A percentile compares a stretch with the other conserved stretches of the same genome.
Conservation (phyloP, 2,329 filamentous ascomycete species). For the Penicillium sp. region DNA sequence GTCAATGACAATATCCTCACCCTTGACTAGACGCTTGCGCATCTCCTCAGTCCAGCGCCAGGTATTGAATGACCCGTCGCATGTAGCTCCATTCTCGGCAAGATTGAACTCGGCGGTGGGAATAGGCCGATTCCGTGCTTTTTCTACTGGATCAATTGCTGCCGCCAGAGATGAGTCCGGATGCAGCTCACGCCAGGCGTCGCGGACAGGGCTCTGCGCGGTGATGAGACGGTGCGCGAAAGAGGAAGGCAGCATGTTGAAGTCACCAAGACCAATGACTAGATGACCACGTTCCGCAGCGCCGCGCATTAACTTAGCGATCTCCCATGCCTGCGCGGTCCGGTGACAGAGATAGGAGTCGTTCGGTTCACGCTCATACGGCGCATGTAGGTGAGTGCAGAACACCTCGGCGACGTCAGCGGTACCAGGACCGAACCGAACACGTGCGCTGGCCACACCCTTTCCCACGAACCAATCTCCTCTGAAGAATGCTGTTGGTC, state of each 20-base stretch:
- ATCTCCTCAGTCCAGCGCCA: slow-evolving; percentile 82
- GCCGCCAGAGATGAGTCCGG: slow-evolving; percentile 80
- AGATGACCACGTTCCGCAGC: slow-evolving; percentile 79
- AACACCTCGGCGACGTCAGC: slow-evolving; percentile 82
- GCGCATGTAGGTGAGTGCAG: slow-evolving; percentile 87
- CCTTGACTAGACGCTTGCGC: slow-evolving; percentile 66
- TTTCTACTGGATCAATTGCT: slow-evolving; percentile 66
- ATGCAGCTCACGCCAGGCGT: slow-evolving; percentile 81
- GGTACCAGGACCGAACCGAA: slow-evolving; percentile 65
- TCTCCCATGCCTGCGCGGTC: slow-evolving; percentile 91
- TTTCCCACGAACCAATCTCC: slow-evolving; percentile 98
- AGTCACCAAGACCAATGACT: slow-evolving; percentile 84
- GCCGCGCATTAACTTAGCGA: slow-evolving; percentile 81
- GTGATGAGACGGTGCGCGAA: slow-evolving; percentile 81
- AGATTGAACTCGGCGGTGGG: slow-evolving; percentile 80
- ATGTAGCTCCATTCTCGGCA: slow-evolving; percentile 78
- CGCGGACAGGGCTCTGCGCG: slow-evolving; percentile 71
- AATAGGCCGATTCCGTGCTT: slow-evolving; percentile 62
- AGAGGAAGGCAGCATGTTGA: slow-evolving; percentile 91
- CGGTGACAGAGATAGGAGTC: slow-evolving; percentile 90
- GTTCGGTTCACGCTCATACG: slow-evolving; percentile 75
- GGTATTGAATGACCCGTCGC: slow-evolving; percentile 82
- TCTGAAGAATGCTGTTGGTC: slow-evolving; percentile 88
- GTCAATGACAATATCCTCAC: slow-evolving; percentile 64
- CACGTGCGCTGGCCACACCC: slow-evolving; percentile 79